Conservation (phyloP, 2,329 filamentous ascomycete species). For the Epichloe sp. region DNA sequence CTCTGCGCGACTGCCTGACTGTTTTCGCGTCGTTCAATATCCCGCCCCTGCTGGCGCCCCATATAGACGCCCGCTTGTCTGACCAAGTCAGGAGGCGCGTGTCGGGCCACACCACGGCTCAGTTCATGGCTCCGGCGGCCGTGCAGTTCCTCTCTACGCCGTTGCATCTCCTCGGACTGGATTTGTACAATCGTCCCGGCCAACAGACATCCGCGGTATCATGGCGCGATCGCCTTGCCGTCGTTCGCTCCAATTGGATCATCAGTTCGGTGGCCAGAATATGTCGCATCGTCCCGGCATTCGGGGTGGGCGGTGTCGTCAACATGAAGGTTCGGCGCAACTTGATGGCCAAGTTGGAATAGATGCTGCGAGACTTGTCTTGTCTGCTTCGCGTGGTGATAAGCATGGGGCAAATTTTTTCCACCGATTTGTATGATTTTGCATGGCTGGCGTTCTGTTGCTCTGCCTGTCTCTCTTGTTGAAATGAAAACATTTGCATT, state of each 20-base stretch:
- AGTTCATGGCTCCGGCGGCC: constrained; percentile 67
- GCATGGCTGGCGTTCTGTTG: background rate
- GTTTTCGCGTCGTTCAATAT: constrained; percentile 90
- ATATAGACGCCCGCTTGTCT: constrained; percentile 41
- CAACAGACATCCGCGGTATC: constrained; percentile 15
- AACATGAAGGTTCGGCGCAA: constrained; percentile 57
- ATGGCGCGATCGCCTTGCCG: constrained; percentile 47
- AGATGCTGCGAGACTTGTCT: background rate
- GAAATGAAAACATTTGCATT: background rate
- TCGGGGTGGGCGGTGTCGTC: constrained; percentile 77
- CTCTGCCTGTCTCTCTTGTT: background rate
- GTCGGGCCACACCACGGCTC: constrained; percentile 51
- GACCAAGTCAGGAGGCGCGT: constrained; percentile 32
- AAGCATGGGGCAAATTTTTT: background rate
- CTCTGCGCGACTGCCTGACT: constrained; percentile 70
- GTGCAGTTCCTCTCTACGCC: constrained; percentile 74
- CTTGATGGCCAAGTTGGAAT: constrained; percentile 50
- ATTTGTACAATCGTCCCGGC: constrained; percentile 65
- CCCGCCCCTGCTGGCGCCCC: constrained; percentile 63
- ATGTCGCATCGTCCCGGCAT: constrained; percentile 76
- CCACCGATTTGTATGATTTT: background rate
- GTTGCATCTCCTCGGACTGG: constrained; percentile 70
- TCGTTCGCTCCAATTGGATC: constrained; percentile 63
- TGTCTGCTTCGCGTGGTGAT: background rate
- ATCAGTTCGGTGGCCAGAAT: constrained; percentile 64